Evolutionary conservation across 805 yeast genomes (phyloP).

Genomic region (Lipomyces sp.): DNA sequence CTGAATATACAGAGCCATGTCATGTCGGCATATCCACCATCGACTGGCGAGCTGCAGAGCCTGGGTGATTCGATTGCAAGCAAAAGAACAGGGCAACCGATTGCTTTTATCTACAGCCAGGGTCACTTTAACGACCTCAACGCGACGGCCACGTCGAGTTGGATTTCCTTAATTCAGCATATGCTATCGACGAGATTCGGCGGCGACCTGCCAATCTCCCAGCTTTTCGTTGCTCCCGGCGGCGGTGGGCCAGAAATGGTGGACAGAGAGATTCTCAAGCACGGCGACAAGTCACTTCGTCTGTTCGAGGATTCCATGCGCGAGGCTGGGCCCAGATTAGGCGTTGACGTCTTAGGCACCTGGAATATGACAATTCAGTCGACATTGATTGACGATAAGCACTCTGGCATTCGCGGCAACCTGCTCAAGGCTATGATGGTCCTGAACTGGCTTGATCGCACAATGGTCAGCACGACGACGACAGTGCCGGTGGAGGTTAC

Average conservation of each 20-base stretch:
- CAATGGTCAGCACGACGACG: too few species aligned
- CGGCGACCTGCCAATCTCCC: conserved; percentile 13
- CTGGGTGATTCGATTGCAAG: conserved; percentile 21
- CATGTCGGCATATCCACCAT: conserved; percentile 26
- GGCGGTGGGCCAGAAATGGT: conserved; percentile 25
- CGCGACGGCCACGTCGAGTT: conserved; percentile 20
- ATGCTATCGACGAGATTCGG: conserved; percentile 21
- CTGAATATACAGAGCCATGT: conserved; percentile 26
- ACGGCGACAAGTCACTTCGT: conserved; percentile 24
- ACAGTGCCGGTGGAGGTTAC: too few species aligned
- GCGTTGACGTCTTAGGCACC: conserved; percentile 24
- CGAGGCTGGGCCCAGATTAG: conserved; percentile 8
- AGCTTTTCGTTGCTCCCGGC: conserved; percentile 28
- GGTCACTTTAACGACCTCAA: conserved; percentile 28
- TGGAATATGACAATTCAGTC: conserved; percentile 27
- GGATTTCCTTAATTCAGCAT: conserved; percentile 26
- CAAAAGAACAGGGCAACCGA: conserved; percentile 7
- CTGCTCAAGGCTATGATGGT: conserved; percentile 26
- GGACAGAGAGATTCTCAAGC: conserved; percentile 20
- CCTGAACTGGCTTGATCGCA: conserved; percentile 28
- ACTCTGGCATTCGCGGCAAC: conserved; percentile 25
- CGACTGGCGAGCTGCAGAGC: conserved; percentile 19
- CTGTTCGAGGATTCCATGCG: conserved; percentile 20
- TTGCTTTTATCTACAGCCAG: conserved; percentile 25
- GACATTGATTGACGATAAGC: conserved; percentile 24